Evolutionary conservation across 495 filamentous ascomycete species (phyloP), one percentile per base, ranked within the genome.

Genomic region (Penicillium verhagenii): DNA sequence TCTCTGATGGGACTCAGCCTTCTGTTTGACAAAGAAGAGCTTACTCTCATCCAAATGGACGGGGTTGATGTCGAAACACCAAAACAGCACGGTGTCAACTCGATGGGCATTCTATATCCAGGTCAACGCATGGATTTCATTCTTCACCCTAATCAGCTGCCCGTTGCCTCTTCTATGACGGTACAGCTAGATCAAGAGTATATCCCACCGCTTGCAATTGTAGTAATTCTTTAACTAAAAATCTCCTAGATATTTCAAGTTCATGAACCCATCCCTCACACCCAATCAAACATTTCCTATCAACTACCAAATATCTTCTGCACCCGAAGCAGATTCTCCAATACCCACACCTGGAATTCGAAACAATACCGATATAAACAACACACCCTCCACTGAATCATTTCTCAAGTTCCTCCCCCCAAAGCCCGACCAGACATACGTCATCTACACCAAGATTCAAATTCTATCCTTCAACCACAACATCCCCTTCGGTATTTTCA

Each of bases 41-140:
- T 77, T 6, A 65, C 63, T 6, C 57, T 76, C 1, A 57, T 80
- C 13, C 65, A 71, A 16, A 56, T 81, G 0, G 79, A 82, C 57
- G 76, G 75, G 28, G 54, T 70, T 23, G 59, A 68, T 31, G 66
- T 77, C 1, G 60, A 58, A 21, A 56, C 46, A 1, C 13, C 62
- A 6, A 38, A 50, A 5, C 26, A 56, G n/a, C 20, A 21, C 18
- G 20, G 59, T 35, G 54, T 62, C 31, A 63, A 65, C 33, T 71
- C 73, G 7, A 56, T 68, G 13, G 79, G 79, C 2, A 67, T 76
- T 14, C 60, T 82, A 4, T 74, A 76, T 49, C 76, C 79, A 2
- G 79, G 79, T 14, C 76, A 81, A 54, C 68, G 79, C 26, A 71
- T 82, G 58, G 79, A 81, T 51, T 45, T 80, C 35, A 28, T 78